phyloP scores from a whole-genome alignment of 202 grass and related monocot genomes.

The Zoysia matrella region DNA sequence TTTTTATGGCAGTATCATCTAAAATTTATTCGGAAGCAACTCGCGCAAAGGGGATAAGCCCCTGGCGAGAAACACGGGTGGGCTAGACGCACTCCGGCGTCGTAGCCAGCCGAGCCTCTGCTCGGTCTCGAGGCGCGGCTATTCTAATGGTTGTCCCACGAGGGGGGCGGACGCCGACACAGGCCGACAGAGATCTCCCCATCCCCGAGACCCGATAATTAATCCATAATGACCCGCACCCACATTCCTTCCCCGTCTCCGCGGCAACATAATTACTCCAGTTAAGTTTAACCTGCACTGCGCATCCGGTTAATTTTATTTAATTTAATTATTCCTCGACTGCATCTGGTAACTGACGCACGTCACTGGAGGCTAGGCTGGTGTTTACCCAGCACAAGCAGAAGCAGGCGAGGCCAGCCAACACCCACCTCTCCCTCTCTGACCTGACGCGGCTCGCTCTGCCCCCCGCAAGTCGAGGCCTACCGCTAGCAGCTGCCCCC shows the following conservation, averaged over 20 bases:
- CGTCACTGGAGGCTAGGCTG: neutral
- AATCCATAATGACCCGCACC: neutral
- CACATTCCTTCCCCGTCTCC: slow-evolving; percentile 6
- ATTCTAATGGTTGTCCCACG: neutral
- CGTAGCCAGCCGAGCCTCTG: too few relatives aligned
- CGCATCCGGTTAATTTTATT: too few relatives aligned
- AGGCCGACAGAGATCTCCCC: slow-evolving; percentile 46
- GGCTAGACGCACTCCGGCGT: too few relatives aligned
- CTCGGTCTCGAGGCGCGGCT: neutral
- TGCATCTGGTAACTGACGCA: neutral
- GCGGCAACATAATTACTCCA: neutral
- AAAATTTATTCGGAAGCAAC: too few relatives aligned
- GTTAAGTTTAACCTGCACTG: too few relatives aligned
- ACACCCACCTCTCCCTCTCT: slow-evolving; percentile 8
- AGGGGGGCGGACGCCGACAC: neutral
- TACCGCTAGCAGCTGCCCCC: slow-evolving; percentile 39
- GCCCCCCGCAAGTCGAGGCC: slow-evolving; percentile 54
- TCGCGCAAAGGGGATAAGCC: too few relatives aligned
- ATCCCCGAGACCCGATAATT: slow-evolving; percentile 35
- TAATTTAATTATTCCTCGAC: neutral
- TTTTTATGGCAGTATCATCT: too few relatives aligned
- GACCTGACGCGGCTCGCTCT: slow-evolving; percentile 7
- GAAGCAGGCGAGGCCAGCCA: neutral
- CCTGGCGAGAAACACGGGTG: too few relatives aligned
- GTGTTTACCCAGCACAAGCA: slow-evolving; percentile 9